phyloP scores from a whole-genome alignment of 2,329 filamentous ascomycete genomes.

The Scedosporium aurantiacum region DNA sequence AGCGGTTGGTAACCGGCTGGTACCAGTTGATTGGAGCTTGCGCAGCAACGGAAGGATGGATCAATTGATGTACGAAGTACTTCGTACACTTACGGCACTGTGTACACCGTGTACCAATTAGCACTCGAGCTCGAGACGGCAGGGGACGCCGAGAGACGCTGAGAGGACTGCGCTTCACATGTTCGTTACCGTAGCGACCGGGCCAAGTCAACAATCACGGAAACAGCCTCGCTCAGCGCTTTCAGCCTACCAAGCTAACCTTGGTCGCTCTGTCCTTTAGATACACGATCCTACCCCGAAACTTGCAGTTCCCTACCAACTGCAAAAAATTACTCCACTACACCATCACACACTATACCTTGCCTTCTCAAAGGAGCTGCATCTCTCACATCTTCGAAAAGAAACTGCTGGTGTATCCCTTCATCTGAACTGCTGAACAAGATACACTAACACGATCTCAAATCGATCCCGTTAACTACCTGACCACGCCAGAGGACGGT shows the following conservation, averaged over 20 bases:
- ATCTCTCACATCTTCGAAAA: neutral
- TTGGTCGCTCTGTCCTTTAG: neutral
- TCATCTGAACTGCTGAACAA: neutral
- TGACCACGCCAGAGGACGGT: neutral
- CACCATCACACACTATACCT: neutral
- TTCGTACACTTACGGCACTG: too few species aligned
- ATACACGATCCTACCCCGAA: slow-evolving; percentile 1
- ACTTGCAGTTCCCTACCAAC: neutral
- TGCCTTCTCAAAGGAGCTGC: neutral
- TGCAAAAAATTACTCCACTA: neutral
- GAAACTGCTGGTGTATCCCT: neutral
- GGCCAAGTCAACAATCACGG: neutral
- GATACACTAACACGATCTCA: neutral
- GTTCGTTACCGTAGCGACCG: neutral
- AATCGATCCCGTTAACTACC: neutral
- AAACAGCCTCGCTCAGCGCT: neutral
- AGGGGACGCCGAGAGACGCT: neutral
- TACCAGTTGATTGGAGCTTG: neutral
- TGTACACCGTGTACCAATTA: neutral
- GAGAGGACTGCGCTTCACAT: neutral
- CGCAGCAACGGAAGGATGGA: too few species aligned
- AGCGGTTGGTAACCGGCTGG: too few species aligned
- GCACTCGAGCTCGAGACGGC: too few species aligned
- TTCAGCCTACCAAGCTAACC: neutral
- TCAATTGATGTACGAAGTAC: too few species aligned